Conservation (phyloP, 1,284 basidiomycete species). For the Leccinum pachyderme region DNA sequence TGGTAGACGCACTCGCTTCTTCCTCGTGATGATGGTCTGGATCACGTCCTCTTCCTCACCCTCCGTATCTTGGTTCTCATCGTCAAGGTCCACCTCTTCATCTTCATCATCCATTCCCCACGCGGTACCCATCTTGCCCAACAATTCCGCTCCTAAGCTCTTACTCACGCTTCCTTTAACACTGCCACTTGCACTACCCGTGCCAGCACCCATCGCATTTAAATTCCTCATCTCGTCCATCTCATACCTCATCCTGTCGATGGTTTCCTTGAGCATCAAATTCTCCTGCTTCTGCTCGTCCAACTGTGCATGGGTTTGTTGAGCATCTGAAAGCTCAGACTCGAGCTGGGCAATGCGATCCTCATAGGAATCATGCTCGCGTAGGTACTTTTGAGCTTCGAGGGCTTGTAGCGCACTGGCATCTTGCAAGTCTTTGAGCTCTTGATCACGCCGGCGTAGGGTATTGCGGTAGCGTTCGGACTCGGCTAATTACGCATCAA, state of each 20-base stretch:
- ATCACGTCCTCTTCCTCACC: slow-evolving; percentile 72
- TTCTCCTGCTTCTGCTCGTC: slow-evolving; percentile 93
- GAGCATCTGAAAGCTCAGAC: slow-evolving; percentile 62
- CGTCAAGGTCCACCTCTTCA: slow-evolving; percentile 39
- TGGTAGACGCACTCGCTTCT: slow-evolving; percentile 56
- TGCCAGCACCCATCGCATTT: slow-evolving; percentile 36
- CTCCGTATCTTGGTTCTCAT: slow-evolving; percentile 54
- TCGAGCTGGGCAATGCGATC: slow-evolving; percentile 64
- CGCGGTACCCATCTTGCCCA: slow-evolving; percentile 51
- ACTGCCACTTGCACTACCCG: slow-evolving; percentile 51
- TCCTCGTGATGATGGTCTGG: slow-evolving; percentile 79
- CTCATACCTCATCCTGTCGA: slow-evolving; percentile 86
- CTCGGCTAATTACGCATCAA: slow-evolving; percentile 45
- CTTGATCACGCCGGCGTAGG: slow-evolving; percentile 70
- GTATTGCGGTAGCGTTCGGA: slow-evolving; percentile 76
- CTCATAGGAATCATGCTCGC: slow-evolving; percentile 70
- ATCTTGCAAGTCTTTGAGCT: slow-evolving; percentile 65
- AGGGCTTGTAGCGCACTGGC: slow-evolving; percentile 55
- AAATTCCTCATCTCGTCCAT: slow-evolving; percentile 80
- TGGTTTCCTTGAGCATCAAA: slow-evolving; percentile 86
- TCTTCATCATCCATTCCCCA: slow-evolving; percentile 43
- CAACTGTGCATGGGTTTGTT: slow-evolving; percentile 67
- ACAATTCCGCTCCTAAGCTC: slow-evolving; percentile 79
- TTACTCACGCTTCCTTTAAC: slow-evolving; percentile 56
- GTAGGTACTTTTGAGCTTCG: slow-evolving; percentile 58